Percentiles rank a stretch among this genome's conserved stretches.
These are phyloP conservation scores for Trichoderma virens DNA, from an alignment of 495 filamentous ascomycete species.

Conservation along the genomic window DNA sequence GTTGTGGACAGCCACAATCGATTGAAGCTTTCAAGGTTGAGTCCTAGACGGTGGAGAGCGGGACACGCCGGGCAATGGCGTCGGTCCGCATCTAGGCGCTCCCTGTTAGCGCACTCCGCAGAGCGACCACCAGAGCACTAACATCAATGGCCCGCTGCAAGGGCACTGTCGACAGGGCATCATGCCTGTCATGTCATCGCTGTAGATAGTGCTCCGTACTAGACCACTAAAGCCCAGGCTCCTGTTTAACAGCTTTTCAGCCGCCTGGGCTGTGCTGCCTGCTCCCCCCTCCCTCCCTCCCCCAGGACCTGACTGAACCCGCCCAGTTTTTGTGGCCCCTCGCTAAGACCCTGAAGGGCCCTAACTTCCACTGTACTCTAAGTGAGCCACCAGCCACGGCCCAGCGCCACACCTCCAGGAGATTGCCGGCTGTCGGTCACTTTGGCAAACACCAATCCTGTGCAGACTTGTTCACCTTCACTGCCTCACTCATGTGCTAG, in stretches of 20 bases:
- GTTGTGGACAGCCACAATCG: too few species aligned
- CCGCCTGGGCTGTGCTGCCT: slow-evolving; percentile 8
- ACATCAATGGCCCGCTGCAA: background rate
- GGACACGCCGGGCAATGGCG: background rate
- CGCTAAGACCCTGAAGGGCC: background rate
- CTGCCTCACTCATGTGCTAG: background rate
- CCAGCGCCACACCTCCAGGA: background rate
- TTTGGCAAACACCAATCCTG: background rate
- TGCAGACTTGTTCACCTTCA: background rate
- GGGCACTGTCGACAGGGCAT: background rate
- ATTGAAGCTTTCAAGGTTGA: background rate
- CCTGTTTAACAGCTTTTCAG: background rate
- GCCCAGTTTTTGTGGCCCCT: slow-evolving; percentile 3
- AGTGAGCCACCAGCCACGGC: background rate
- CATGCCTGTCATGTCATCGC: background rate
- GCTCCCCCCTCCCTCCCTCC: background rate
- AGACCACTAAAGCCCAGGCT: background rate
- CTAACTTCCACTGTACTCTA: too few species aligned
- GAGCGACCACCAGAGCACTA: background rate
- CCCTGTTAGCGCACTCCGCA: background rate
- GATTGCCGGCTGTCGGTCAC: background rate
- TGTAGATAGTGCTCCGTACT: background rate
- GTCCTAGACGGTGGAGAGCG: background rate
- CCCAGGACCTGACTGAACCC: background rate
- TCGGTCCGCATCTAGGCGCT: background rate